Conservation (phyloP, 352 stramenopile species). For the Phytophthora palmivora region DNA sequence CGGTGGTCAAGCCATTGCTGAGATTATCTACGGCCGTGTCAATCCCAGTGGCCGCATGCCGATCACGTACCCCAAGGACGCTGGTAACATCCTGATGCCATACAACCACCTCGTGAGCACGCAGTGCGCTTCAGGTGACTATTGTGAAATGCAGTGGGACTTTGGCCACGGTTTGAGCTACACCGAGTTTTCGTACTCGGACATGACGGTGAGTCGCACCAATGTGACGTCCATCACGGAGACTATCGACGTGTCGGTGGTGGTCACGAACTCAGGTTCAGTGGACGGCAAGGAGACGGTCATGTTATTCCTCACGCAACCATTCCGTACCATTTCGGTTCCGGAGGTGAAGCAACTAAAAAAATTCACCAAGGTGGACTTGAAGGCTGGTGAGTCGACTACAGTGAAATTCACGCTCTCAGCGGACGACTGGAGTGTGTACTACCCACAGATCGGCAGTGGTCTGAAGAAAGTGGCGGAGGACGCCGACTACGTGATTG, state of each 20-base stretch:
- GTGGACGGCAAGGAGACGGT: conserved; percentile 70
- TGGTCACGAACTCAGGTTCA: conserved; percentile 70
- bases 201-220: conserved; percentile 43
- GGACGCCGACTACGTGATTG: conserved; percentile 66
- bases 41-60: conserved; percentile 86
- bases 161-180: conserved; percentile 76
- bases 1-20: conserved; percentile 82
- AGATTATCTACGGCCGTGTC: conserved; percentile 81
- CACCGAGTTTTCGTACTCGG: conserved; percentile 64
- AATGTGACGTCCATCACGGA: conserved; percentile 38
- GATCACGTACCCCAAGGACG: conserved; percentile 83
- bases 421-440: conserved; percentile 63
- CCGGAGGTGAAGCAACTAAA: conserved; percentile 85
- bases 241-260: conserved; percentile 57
- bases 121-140: conserved; percentile 45
- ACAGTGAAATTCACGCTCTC: conserved; percentile 51
- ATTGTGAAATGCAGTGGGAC: conserved; percentile 66
- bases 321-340: conserved; percentile 60
- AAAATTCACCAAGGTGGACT: conserved; percentile 75
- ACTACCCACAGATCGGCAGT: conserved; percentile 59
- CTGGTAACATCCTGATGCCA: conserved; percentile 59
- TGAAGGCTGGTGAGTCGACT: conserved; percentile 46
- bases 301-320: conserved; percentile 78
- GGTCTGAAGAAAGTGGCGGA: conserved; percentile 68
- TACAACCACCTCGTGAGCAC: conserved; percentile 76